Percentiles rank a stretch among this genome's conserved stretches.
Evolutionary conservation across 164 flowering plant species (phyloP).

Genomic region (Piper longum): DNA sequence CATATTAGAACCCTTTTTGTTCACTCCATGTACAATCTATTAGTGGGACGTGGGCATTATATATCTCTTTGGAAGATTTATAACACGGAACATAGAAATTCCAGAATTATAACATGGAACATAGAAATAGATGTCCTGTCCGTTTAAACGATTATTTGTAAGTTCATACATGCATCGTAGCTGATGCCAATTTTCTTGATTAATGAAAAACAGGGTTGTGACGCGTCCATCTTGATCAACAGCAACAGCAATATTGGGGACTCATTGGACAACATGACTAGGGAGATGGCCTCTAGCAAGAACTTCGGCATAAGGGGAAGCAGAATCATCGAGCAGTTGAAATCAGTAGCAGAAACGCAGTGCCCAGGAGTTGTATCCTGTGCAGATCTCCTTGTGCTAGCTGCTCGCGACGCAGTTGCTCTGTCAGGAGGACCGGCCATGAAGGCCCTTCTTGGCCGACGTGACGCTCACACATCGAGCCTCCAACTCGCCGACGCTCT

Average conservation of each 20-base stretch:
- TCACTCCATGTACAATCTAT: too few relatives aligned
- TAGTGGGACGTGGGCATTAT: too few relatives aligned
- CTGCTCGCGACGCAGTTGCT: conserved; percentile 42
- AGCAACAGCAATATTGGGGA: background rate
- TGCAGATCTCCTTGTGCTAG: conserved; percentile 34
- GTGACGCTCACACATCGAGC: conserved; percentile 26
- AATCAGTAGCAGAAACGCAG: conserved; percentile 27
- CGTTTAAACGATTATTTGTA: background rate
- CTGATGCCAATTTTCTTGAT: background rate
- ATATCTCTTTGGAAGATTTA: background rate
- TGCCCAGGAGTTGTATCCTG: conserved; percentile 50
- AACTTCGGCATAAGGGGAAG: conserved; percentile 37
- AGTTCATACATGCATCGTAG: background rate
- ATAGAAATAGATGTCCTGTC: background rate
- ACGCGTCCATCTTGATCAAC: conserved; percentile 46
- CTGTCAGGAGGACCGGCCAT: conserved; percentile 37
- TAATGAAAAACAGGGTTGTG: conserved; percentile 35
- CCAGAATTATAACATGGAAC: background rate
- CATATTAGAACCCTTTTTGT: too few relatives aligned
- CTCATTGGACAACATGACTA: background rate
- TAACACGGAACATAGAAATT: background rate
- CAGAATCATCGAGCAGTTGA: conserved; percentile 17
- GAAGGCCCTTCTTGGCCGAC: conserved; percentile 35
- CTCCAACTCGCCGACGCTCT: conserved; percentile 25
- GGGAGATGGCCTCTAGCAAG: conserved; percentile 26